These are phyloP conservation scores for Mollisia scopiformis DNA, from an alignment of 2,329 filamentous ascomycete genomes.

Conservation along the genomic window DNA sequence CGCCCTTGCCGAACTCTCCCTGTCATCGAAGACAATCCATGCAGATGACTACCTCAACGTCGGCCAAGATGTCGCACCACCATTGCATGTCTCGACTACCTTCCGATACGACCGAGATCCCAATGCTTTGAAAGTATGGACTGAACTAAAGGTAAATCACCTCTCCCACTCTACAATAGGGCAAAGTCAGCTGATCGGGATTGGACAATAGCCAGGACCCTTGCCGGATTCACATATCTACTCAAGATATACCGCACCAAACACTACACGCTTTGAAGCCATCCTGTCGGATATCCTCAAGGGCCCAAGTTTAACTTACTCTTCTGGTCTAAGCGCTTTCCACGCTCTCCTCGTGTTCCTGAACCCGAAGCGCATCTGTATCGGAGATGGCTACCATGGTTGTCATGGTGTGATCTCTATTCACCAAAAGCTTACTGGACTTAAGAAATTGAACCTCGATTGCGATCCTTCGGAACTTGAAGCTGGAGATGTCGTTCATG, in stretches of 20 bases:
- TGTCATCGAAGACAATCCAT: slow-evolving; percentile 77
- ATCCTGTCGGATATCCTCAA: slow-evolving; percentile 75
- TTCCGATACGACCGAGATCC: slow-evolving; percentile 81
- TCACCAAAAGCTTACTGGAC: slow-evolving; percentile 73
- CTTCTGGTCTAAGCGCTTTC: slow-evolving; percentile 84
- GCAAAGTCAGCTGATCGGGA: slow-evolving; percentile 28
- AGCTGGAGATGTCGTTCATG: slow-evolving; percentile 81
- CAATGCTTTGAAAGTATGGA: slow-evolving; percentile 57
- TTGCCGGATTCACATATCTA: slow-evolving; percentile 74
- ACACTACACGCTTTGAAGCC: slow-evolving; percentile 82
- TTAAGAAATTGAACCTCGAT: slow-evolving; percentile 73
- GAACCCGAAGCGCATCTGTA: slow-evolving; percentile 81
- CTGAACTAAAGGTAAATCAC: slow-evolving; percentile 57
- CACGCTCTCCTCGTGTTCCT: slow-evolving; percentile 84
- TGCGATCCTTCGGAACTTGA: slow-evolving; percentile 68
- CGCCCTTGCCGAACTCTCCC: slow-evolving; percentile 43
- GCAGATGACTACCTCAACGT: slow-evolving; percentile 78
- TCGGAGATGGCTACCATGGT: slow-evolving; percentile 88
- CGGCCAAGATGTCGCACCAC: slow-evolving; percentile 80
- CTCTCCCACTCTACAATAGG: slow-evolving; percentile 8
- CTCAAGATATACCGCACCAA: slow-evolving; percentile 79
- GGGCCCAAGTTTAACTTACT: slow-evolving; percentile 74
- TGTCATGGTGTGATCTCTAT: slow-evolving; percentile 84
- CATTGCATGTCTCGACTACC: slow-evolving; percentile 89
- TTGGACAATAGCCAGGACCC: slow-evolving; percentile 46